A percentile compares a stretch with the other conserved stretches of the same genome.
These are phyloP conservation scores for Boletus reticulatus DNA, from an alignment of 768 basidiomycete species.

Conservation along the genomic window DNA sequence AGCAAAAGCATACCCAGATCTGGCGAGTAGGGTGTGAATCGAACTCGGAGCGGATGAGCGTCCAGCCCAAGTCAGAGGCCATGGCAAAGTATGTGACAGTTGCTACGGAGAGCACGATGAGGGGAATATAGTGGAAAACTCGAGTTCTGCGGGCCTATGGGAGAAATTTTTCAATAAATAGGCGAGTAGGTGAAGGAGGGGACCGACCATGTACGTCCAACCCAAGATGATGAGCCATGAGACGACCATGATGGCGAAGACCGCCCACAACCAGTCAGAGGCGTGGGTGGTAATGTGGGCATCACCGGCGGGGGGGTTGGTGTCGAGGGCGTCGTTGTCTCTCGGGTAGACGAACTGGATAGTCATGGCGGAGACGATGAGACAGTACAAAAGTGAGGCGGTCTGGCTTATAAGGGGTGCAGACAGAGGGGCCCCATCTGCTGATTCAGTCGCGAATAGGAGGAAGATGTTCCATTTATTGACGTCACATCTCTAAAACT, in stretches of 20 bases:
- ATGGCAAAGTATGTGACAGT: constrained; percentile 50
- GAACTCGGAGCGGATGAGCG: constrained; percentile 41
- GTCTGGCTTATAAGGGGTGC: constrained; percentile 7
- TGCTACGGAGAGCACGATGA: constrained; percentile 46
- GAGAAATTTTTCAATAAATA: no score
- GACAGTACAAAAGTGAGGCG: not conserved
- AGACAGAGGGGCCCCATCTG: constrained; percentile 15
- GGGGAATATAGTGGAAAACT: constrained; percentile 49
- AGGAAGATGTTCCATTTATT: constrained; percentile 14
- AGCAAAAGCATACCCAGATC: constrained; percentile 39
- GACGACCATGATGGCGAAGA: constrained; percentile 48
- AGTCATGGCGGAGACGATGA: constrained; percentile 21
- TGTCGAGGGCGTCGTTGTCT: constrained; percentile 21
- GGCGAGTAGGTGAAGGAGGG: not conserved
- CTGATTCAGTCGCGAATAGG: constrained; percentile 20
- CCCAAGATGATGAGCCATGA: constrained; percentile 37
- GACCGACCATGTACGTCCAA: constrained; percentile 35
- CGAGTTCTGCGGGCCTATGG: constrained; percentile 36
- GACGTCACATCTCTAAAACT: constrained; percentile 15
- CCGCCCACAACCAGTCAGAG: constrained; percentile 55
- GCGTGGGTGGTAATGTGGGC: constrained; percentile 43
- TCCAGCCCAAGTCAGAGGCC: constrained; percentile 54
- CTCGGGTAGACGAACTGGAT: constrained; percentile 3
- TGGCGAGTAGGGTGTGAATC: constrained; percentile 31
- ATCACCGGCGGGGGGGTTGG: constrained; percentile 28